Conservation (phyloP, 2,329 filamentous ascomycete genomes). For the Nemania abortiva region DNA sequence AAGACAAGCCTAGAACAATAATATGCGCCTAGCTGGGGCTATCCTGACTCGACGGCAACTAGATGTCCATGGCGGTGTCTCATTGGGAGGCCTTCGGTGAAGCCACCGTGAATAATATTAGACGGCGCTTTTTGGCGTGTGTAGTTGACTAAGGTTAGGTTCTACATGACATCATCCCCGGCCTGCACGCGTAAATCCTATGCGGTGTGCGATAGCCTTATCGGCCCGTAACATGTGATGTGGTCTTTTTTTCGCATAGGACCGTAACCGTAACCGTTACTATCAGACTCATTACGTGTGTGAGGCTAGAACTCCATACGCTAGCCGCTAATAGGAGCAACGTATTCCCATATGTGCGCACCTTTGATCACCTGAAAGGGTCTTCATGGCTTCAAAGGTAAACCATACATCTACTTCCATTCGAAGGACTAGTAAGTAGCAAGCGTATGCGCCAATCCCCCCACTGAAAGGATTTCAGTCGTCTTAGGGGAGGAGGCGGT, state of each 20-base stretch:
- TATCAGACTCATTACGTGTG: not conserved
- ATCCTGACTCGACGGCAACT: not conserved
- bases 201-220: not conserved
- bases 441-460: too few relatives aligned
- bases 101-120: not conserved
- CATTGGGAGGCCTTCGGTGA: not conserved
- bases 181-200: not conserved
- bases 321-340: not conserved
- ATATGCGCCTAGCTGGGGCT: not conserved
- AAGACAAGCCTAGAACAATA: constrained; percentile 14
- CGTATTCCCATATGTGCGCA: not conserved
- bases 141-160: not conserved
- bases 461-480: too few relatives aligned
- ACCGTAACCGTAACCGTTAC: not conserved
- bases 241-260: not conserved
- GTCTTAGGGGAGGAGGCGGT: too few relatives aligned
- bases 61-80: not conserved
- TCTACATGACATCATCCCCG: not conserved
- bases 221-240: not conserved
- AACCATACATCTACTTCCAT: too few relatives aligned
- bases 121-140: not conserved
- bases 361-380: too few relatives aligned
- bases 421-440: too few relatives aligned
- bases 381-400: too few relatives aligned
- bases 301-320: not conserved